A percentile compares a stretch with the other conserved stretches of the same genome.
phyloP scores from a whole-genome alignment of 768 basidiomycete species.

The Hemileccinum rubropunctum region DNA sequence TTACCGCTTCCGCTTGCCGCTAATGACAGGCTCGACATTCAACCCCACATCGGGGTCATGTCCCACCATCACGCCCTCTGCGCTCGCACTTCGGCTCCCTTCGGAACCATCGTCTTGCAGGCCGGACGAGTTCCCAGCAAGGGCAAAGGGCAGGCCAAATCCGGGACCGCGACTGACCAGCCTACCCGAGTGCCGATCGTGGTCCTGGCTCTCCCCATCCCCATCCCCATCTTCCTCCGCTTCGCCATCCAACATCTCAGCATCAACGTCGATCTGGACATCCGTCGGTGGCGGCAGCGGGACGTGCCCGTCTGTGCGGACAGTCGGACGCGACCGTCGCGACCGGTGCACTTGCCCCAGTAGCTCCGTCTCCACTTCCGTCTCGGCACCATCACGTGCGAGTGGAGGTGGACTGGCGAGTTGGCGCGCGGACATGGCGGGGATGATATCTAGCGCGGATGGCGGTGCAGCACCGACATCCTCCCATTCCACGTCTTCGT shows the following conservation, averaged over 20 bases:
- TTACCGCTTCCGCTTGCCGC: slow-evolving; percentile 26
- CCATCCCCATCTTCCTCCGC: slow-evolving; percentile 3
- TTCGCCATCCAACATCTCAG: slow-evolving; percentile 30
- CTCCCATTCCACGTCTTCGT: slow-evolving; percentile 27
- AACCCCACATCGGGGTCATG: neutral
- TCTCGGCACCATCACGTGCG: slow-evolving; percentile 32
- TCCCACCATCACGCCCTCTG: slow-evolving; percentile 9
- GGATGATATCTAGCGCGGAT: neutral
- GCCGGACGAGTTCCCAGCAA: slow-evolving; percentile 10
- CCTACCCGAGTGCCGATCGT: neutral
- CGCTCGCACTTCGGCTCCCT: slow-evolving; percentile 20
- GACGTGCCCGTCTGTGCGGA: slow-evolving; percentile 29
- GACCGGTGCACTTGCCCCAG: slow-evolving; percentile 11
- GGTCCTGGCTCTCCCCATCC: slow-evolving; percentile 10
- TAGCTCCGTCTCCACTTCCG: slow-evolving; percentile 31
- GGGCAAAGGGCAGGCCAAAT: slow-evolving; percentile 13
- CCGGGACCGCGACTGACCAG: slow-evolving; percentile 14
- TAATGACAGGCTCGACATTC: slow-evolving; percentile 13
- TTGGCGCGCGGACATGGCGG: slow-evolving; percentile 8
- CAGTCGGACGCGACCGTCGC: slow-evolving; percentile 19
- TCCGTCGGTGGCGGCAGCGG: neutral
- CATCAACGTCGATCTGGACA: slow-evolving; percentile 17
- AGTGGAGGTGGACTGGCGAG: slow-evolving; percentile 23
- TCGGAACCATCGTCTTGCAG: slow-evolving; percentile 20
- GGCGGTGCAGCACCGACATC: slow-evolving; percentile 4